Conservation (phyloP, 139 green algal species). For the Nannochloris sp. region DNA sequence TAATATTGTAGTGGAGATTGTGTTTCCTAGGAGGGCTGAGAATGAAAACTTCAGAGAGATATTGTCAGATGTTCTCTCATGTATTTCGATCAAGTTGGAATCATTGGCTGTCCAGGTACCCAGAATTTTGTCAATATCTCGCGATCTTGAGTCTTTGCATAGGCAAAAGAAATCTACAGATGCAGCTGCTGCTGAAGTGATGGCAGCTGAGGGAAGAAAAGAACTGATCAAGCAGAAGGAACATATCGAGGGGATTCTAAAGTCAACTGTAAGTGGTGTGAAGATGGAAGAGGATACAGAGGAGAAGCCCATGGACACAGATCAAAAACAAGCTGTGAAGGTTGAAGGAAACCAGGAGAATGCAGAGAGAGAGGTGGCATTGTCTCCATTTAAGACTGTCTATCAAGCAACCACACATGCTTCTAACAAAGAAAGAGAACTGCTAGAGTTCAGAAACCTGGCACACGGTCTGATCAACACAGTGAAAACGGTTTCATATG, state of each 20-base stretch:
- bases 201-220: neutral
- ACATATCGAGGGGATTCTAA: neutral
- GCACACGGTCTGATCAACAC: constrained; percentile 39
- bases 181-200: constrained; percentile 7
- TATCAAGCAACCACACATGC: neutral
- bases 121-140: constrained; percentile 5
- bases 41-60: constrained; percentile 39
- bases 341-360: constrained; percentile 4
- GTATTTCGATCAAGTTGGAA: constrained; percentile 69
- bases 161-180: constrained; percentile 11
- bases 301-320: constrained; percentile 14
- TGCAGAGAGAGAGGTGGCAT: neutral
- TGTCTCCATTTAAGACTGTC: constrained; percentile 4
- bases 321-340: constrained; percentile 49
- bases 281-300: neutral
- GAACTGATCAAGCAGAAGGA: constrained; percentile 14
- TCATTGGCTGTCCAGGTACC: constrained; percentile 30
- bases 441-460: constrained; percentile 12
- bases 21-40: constrained; percentile 39
- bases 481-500: constrained; percentile 30
- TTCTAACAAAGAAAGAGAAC: constrained; percentile 4
- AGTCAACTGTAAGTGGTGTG: neutral
- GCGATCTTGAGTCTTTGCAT: constrained; percentile 17
- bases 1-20: constrained; percentile 70
- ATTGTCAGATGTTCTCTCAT: constrained; percentile 69